phyloP scores from a whole-genome alignment of 345 rosid species.

The Carallia brachiata region DNA sequence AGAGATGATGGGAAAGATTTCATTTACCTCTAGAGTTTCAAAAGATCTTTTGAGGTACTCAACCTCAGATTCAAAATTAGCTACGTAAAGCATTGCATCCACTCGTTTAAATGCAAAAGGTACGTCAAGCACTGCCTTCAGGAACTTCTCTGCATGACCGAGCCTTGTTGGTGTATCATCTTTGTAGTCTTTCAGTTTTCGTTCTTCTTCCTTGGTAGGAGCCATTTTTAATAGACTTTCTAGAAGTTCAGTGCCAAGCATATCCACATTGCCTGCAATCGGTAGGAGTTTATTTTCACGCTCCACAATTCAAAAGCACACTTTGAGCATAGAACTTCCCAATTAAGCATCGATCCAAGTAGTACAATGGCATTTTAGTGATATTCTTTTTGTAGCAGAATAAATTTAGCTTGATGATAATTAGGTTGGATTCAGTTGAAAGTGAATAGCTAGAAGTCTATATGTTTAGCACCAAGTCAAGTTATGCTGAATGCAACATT shows the following conservation, averaged over 20 bases:
- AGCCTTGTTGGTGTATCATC: constrained; percentile 78
- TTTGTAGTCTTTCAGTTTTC: constrained; percentile 67
- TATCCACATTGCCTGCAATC: constrained; percentile 70
- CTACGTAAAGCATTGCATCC: constrained; percentile 83
- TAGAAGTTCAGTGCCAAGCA: constrained; percentile 92
- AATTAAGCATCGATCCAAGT: no score
- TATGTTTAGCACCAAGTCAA: no score
- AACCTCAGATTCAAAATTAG: constrained; percentile 88
- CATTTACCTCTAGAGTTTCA: constrained; percentile 79
- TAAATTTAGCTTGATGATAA: no score
- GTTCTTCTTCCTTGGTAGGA: constrained; percentile 92
- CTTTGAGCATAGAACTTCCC: background rate
- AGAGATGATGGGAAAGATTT: background rate
- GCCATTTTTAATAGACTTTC: constrained; percentile 94
- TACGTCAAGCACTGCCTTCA: constrained; percentile 79
- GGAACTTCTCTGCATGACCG: constrained; percentile 88
- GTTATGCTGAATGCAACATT: no score
- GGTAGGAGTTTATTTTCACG: constrained; percentile 18
- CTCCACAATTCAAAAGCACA: background rate
- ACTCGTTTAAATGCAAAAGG: constrained; percentile 93
- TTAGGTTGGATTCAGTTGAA: no score
- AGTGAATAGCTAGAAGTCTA: no score
- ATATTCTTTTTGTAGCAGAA: no score
- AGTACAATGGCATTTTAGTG: no score
- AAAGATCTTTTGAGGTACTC: constrained; percentile 82